phyloP scores from a whole-genome alignment of 768 basidiomycete species.

The Boletus subcaerulescens region DNA sequence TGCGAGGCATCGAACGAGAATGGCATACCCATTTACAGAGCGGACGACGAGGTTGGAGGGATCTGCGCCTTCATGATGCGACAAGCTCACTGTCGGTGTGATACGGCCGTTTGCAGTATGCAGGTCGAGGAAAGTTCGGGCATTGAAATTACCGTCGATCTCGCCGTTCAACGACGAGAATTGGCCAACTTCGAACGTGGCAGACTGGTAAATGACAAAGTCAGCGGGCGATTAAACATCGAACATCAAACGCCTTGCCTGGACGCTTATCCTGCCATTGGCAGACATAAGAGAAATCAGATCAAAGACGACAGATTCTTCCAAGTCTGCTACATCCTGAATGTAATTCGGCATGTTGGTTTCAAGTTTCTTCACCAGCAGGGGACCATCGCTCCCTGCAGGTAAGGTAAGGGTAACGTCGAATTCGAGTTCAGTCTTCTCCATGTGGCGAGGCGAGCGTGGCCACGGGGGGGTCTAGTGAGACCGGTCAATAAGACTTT shows the following conservation, averaged over 20 bases:
- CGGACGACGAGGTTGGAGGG: slow-evolving; percentile 32
- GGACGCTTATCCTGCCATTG: slow-evolving; percentile 34
- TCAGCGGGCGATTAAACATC: background rate
- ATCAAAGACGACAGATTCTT: slow-evolving; percentile 36
- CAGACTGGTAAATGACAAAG: slow-evolving; percentile 24
- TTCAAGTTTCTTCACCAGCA: slow-evolving; percentile 40
- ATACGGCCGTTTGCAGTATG: slow-evolving; percentile 41
- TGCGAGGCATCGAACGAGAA: background rate
- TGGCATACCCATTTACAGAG: slow-evolving; percentile 44
- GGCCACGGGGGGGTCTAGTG: slow-evolving; percentile 33
- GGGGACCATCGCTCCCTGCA: slow-evolving; percentile 17
- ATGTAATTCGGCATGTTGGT: slow-evolving; percentile 41
- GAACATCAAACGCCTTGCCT: slow-evolving; percentile 26
- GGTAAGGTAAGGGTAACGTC: slow-evolving; percentile 40
- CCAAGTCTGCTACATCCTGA: slow-evolving; percentile 37
- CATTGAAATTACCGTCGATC: slow-evolving; percentile 44
- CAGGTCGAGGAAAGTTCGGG: slow-evolving; percentile 34
- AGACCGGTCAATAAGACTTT: background rate
- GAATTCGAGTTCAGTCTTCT: slow-evolving; percentile 28
- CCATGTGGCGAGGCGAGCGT: background rate
- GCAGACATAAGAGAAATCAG: slow-evolving; percentile 34
- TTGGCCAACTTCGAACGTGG: slow-evolving; percentile 25
- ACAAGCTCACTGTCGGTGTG: slow-evolving; percentile 36
- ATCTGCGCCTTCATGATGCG: slow-evolving; percentile 23
- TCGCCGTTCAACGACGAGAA: slow-evolving; percentile 43